These are phyloP conservation scores for Teratosphaeriaceae sp. DNA, from an alignment of 2,329 filamentous ascomycete species.

Conservation along the genomic window DNA sequence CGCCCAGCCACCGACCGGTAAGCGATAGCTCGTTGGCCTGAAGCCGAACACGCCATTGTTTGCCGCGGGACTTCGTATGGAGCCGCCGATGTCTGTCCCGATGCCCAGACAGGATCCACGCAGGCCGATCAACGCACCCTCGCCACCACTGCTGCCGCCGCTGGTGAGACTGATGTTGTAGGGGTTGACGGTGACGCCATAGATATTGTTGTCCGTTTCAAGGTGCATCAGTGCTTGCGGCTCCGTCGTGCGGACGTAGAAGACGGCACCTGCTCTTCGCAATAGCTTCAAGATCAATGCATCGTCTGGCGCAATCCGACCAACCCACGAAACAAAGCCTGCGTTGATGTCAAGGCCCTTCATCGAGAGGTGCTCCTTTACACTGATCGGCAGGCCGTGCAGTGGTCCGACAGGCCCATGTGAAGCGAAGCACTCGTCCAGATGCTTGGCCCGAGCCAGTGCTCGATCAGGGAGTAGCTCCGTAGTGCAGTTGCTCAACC, in stretches of 20 bases:
- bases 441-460: constrained; percentile 32
- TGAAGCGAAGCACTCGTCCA: constrained; percentile 34
- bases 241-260: constrained; percentile 48
- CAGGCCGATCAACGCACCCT: constrained; percentile 49
- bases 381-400: constrained; percentile 46
- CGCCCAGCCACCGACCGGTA: constrained; percentile 35
- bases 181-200: constrained; percentile 49
- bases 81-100: constrained; percentile 49
- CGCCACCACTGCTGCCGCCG: constrained; percentile 52
- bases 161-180: constrained; percentile 45
- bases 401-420: constrained; percentile 38
- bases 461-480: constrained; percentile 34
- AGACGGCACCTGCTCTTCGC: constrained; percentile 43
- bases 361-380: constrained; percentile 49
- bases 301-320: constrained; percentile 39
- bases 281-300: constrained; percentile 43
- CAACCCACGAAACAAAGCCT: constrained; percentile 46
- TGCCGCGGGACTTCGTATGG: constrained; percentile 42
- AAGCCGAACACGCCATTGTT: constrained; percentile 42
- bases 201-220: constrained; percentile 46
- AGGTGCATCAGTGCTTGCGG: constrained; percentile 51
- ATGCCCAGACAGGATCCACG: constrained; percentile 49
- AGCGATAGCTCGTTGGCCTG: constrained; percentile 37
- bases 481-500: constrained; percentile 43
- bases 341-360: constrained; percentile 43